Percentiles rank a stretch among this genome's conserved stretches.
Conservation (phyloP, 768 basidiomycete species). For the Psilocybe cyanescens region DNA sequence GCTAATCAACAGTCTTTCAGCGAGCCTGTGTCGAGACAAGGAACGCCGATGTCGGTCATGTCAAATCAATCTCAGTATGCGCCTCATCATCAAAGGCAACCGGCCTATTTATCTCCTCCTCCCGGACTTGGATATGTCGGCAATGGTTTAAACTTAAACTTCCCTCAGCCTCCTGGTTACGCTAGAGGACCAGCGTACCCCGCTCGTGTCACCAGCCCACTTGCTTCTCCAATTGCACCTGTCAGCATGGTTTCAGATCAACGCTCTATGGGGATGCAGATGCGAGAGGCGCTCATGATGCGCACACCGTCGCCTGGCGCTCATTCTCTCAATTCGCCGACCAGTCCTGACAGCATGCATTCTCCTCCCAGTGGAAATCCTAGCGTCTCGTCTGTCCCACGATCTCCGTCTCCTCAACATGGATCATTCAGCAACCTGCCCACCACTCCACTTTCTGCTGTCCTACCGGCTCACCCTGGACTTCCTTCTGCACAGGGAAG, state of each 20-base stretch:
- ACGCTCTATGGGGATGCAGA: conserved; percentile 3
- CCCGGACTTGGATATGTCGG: conserved; percentile 14
- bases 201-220: conserved; percentile 13
- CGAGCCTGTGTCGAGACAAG: conserved; percentile 20
- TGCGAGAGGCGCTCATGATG: conserved; percentile 6
- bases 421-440: conserved; percentile 24
- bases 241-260: not conserved
- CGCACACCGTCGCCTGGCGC: conserved; percentile 13
- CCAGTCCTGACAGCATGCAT: conserved; percentile 5
- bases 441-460: conserved; percentile 26
- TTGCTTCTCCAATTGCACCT: conserved; percentile 2
- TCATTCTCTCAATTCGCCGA: not conserved
- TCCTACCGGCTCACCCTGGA: conserved; percentile 27
- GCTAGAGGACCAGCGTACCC: not conserved
- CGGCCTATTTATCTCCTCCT: conserved; percentile 5
- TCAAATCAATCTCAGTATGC: conserved; percentile 13
- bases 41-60: conserved; percentile 18
- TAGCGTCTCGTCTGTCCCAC: conserved; percentile 27
- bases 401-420: conserved; percentile 26
- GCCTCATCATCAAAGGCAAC: conserved; percentile 4
- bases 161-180: conserved; percentile 16
- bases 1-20: conserved; percentile 2
- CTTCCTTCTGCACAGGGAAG: conserved; percentile 10
- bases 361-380: conserved; percentile 6
- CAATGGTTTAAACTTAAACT: conserved; percentile 13